Percentiles rank a stretch among this genome's conserved stretches.
These are phyloP conservation scores for Globisporangium parvum DNA, from an alignment of 352 stramenopile species.

Conservation along the genomic window DNA sequence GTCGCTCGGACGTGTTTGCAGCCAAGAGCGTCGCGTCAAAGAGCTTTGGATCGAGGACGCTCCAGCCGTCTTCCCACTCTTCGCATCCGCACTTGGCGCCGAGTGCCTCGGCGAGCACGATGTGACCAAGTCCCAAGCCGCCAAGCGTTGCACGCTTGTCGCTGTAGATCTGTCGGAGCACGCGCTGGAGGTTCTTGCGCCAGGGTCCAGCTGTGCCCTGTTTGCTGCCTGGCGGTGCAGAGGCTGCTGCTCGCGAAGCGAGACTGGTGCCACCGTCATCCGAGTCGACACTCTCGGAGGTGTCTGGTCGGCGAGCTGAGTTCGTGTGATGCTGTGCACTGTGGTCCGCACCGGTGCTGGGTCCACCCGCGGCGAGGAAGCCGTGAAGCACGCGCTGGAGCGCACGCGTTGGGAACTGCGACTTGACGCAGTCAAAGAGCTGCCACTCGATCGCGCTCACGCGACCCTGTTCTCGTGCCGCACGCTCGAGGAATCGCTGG, in stretches of 20 bases:
- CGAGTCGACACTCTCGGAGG: conserved; percentile 7
- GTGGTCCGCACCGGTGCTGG: conserved; percentile 11
- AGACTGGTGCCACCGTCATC: neutral
- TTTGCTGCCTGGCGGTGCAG: neutral
- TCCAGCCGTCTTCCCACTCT: conserved; percentile 24
- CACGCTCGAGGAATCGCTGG: conserved; percentile 28
- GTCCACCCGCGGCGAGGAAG: conserved; percentile 30
- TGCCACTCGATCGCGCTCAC: conserved; percentile 23
- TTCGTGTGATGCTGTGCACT: neutral
- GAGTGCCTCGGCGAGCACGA: conserved; percentile 19
- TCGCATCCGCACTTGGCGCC: conserved; percentile 7
- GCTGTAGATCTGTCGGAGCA: conserved; percentile 23
- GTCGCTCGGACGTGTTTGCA: neutral
- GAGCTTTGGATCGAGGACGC: conserved; percentile 12
- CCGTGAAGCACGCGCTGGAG: conserved; percentile 21
- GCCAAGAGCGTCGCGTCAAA: conserved; percentile 4
- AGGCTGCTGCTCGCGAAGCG: neutral
- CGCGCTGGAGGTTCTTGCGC: conserved; percentile 20
- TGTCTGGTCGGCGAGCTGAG: neutral
- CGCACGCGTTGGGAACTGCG: conserved; percentile 25
- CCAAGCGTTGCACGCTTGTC: conserved; percentile 16
- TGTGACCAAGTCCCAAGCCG: conserved; percentile 28
- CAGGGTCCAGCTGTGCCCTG: neutral
- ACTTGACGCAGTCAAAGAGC: conserved; percentile 33
- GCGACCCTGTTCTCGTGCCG: conserved; percentile 14